Evolutionary conservation across 2,329 filamentous ascomycete genomes (phyloP), one percentile per base, ranked within the genome.

Genomic region (Aspergillus tamarii): DNA sequence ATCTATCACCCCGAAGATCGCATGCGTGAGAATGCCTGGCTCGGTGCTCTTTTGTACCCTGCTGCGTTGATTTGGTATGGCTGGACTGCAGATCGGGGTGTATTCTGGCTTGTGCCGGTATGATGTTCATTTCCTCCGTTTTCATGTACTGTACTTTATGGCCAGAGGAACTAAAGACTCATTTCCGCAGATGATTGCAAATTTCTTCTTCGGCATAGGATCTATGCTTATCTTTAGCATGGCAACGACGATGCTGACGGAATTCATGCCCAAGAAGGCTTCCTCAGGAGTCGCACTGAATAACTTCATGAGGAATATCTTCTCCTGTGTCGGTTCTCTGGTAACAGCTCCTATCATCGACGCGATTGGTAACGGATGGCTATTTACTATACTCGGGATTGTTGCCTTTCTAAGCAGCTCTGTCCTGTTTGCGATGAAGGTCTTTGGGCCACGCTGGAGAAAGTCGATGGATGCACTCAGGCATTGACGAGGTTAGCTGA

Each of bases 221-320:
- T 89, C 86, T 36, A 95, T 96, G 92, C 83, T 95, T 4, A 88
- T 93, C 34, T 93, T 92, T 78, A 85, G 87, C 56, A 85, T 88
- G 69, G 84, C 87, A 0, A 93, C 91, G 0, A 95, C 92, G 0
- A 93, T 95, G 90, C 81, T 95, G 68, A 94, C 92, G 0, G 92
- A 95, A 73, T 93, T 94, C 73, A 89, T 94, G 83, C 91, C 91
- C 16, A 84, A 87, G 48, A 84, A 85, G 66, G 89, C 89, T 57
- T 91, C 88, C 4, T 86, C 86, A 12, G 91, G 91, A 1, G 90
- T 94, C 3, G 92, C 92, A 0, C 82, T 94, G 50, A 94, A 94
- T 77, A 94, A 94, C 74, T 92, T 94, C 71, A 83, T 92, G 58
- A 83, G 92, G 55, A 95, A 94, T 70, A 91, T 93, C 45, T 89